phyloP scores from a whole-genome alignment of 768 basidiomycete species.

The Psilocybe cubensis region DNA sequence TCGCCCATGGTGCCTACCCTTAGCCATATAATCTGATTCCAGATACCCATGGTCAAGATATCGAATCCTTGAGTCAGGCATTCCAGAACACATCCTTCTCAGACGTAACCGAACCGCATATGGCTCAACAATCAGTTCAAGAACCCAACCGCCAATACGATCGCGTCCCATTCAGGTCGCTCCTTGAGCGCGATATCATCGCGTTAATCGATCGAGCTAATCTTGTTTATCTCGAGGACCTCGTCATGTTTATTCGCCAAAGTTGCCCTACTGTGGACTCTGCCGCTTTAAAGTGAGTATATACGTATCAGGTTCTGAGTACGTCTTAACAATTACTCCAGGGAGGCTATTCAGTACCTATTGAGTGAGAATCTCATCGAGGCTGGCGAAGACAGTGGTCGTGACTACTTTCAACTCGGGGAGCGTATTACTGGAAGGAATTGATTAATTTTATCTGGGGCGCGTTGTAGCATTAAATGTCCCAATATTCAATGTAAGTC shows the following conservation, averaged over 20 bases:
- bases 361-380: neutral
- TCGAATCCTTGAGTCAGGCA: neutral
- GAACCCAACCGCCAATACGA: neutral
- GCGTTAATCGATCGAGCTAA: slow-evolving; percentile 59
- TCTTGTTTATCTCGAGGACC: slow-evolving; percentile 60
- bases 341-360: neutral
- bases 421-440: neutral
- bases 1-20: too few relatives aligned
- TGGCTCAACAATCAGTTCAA: neutral
- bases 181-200: slow-evolving; percentile 63
- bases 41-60: neutral
- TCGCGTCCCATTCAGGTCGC: slow-evolving; percentile 26
- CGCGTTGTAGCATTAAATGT: neutral
- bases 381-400: neutral
- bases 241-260: slow-evolving; percentile 56
- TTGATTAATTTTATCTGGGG: neutral
- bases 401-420: neutral
- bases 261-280: neutral
- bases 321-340: neutral
- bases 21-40: slow-evolving; percentile 1
- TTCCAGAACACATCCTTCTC: neutral
- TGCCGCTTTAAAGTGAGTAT: neutral
- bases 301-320: neutral
- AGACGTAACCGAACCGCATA: neutral
- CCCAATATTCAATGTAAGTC: too few relatives aligned